A percentile compares a stretch with the other conserved stretches of the same genome.
Evolutionary conservation across 1,284 basidiomycete genomes (phyloP).

Genomic region (Apiotrichum gamsii): DNA sequence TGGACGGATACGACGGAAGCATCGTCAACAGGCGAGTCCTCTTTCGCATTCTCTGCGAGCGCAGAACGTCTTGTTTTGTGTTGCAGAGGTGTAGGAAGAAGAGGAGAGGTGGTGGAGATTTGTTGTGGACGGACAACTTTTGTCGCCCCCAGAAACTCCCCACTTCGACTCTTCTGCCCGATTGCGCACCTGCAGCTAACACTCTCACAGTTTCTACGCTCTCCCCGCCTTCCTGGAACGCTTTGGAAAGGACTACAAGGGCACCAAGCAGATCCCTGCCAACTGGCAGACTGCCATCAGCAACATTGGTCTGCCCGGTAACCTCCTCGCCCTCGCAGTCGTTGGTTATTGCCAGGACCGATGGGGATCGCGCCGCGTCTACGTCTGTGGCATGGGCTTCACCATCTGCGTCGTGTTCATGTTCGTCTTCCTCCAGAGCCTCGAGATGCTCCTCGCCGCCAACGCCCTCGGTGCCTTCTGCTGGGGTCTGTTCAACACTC

Average conservation of each 20-base stretch:
- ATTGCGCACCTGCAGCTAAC: too few species aligned
- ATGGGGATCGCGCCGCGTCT: constrained; percentile 36
- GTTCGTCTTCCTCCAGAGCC: constrained; percentile 40
- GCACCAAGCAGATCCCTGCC: constrained; percentile 21
- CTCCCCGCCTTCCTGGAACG: constrained; percentile 26
- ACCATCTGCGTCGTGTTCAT: constrained; percentile 28
- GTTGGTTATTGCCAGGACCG: constrained; percentile 41
- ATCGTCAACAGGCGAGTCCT: background rate
- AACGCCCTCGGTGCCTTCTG: constrained; percentile 7
- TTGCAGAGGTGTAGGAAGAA: too few species aligned
- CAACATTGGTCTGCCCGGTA: constrained; percentile 29
- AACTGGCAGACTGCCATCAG: constrained; percentile 48
- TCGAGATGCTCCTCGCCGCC: constrained; percentile 38
- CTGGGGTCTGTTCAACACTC: constrained; percentile 32
- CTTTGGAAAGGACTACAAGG: constrained; percentile 20
- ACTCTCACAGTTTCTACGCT: too few species aligned
- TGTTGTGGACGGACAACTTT: too few species aligned
- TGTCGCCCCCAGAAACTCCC: too few species aligned
- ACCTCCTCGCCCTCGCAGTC: constrained; percentile 8
- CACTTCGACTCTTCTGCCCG: too few species aligned
- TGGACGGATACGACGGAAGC: constrained; percentile 16
- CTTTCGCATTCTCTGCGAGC: too few species aligned
- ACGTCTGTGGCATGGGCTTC: constrained; percentile 41
- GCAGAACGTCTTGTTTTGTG: too few species aligned
- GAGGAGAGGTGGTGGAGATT: too few species aligned